A percentile compares a stretch with the other conserved stretches of the same genome.
These are phyloP conservation scores for Symbiotaphrina buchneri DNA, from an alignment of 495 filamentous ascomycete genomes.

Conservation along the genomic window DNA sequence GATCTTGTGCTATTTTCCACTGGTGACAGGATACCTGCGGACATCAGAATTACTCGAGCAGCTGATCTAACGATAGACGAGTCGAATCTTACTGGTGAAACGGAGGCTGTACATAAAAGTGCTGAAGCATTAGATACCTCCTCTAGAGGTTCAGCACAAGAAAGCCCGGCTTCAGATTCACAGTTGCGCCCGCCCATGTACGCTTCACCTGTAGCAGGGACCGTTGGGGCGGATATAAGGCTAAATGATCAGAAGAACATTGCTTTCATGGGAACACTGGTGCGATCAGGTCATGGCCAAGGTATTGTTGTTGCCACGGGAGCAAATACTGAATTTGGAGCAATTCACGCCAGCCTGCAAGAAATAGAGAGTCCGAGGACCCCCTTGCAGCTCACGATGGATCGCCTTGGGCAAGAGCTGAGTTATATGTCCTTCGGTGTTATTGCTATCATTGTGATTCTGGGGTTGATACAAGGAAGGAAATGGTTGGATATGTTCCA, in stretches of 20 bases:
- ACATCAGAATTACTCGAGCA: constrained; percentile 81
- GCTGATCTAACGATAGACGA: constrained; percentile 83
- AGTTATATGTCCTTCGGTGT: constrained; percentile 92
- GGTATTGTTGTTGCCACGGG: constrained; percentile 91
- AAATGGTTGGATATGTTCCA: constrained; percentile 88
- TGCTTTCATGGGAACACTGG: constrained; percentile 94
- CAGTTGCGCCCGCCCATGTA: constrained; percentile 41
- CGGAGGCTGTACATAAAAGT: constrained; percentile 68
- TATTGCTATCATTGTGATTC: constrained; percentile 74
- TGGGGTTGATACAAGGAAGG: constrained; percentile 76
- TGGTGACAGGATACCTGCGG: constrained; percentile 88
- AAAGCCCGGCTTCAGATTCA: constrained; percentile 21
- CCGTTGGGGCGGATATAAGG: constrained; percentile 38
- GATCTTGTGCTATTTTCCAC: constrained; percentile 87
- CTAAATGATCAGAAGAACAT: constrained; percentile 58
- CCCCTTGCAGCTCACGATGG: constrained; percentile 91
- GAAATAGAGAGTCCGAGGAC: constrained; percentile 90
- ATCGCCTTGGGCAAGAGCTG: constrained; percentile 76
- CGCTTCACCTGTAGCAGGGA: constrained; percentile 33
- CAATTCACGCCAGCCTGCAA: constrained; percentile 75
- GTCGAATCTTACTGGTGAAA: constrained; percentile 93
- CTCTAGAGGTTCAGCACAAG: constrained; percentile 7
- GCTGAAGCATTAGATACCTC: constrained; percentile 28
- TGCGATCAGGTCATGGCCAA: constrained; percentile 88
- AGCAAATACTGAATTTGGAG: constrained; percentile 84